Evolutionary conservation across 1,284 basidiomycete genomes (phyloP), one percentile per base, ranked within the genome.

Genomic region (Malassezia japonica): DNA sequence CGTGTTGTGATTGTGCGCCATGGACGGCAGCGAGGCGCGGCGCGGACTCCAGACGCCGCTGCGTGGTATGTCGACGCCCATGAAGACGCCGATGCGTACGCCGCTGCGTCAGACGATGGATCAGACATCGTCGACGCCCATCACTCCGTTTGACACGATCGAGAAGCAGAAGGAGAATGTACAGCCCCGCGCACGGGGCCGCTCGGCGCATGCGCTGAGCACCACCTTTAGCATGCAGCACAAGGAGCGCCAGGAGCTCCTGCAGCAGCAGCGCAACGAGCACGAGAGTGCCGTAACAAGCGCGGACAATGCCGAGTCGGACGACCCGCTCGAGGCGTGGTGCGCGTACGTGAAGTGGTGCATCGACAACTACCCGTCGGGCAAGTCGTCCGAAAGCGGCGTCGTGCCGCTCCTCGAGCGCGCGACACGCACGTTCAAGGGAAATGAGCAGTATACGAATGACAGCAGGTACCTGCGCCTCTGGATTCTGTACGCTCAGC

Each of bases 391-490:
- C 24, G 66, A 74, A 31, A 73, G 67, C 32, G 70, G 70, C 48
- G 75, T 87, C 4, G 76, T 90, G 0, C 85, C 86, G 25, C 76
- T 81, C 0, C 77, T 91, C 12, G 85, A 89, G 61, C 80, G 83
- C 57, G 81, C 82, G 0, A 86, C 85, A 0, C 77, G 83, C 20
- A 79, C 81, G 45, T 92, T 95, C 72, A 81, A 84, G 54, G 79
- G 81, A 23, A 87, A 91, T 64, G 77, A 79, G 28, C 77, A 82
- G 24, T 96, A 92, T 75, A 82, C 82, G 64, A 82, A 83, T 57
- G 91, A 96, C 76, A 75, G 86, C 47, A 80, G 91, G 33, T 94
- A 95, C 74, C 79, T 95, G 41, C 86, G 85, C 72, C 75, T 92
- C 27, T 94, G 90, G 90, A 80, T 83, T 15, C 77, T 84, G 54